These are phyloP conservation scores for Aspergillus latus DNA, from an alignment of 2,329 filamentous ascomycete genomes.

Conservation along the genomic window DNA sequence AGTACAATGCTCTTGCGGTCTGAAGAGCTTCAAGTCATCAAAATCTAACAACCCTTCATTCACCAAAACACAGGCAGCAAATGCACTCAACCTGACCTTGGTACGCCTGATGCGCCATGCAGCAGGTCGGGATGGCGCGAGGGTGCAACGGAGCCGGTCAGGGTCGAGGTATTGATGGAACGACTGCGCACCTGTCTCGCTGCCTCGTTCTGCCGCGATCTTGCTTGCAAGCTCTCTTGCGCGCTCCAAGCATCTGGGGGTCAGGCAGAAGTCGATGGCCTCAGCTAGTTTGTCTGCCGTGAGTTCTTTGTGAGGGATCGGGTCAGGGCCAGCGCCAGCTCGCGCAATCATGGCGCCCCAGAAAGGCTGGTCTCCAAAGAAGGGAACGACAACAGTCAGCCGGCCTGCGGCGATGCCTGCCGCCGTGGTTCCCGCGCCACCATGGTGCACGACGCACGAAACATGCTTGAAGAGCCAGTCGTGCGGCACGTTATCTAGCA, in stretches of 20 bases:
- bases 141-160: neutral
- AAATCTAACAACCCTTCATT: neutral
- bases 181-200: neutral
- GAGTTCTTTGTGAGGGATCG: slow-evolving; percentile 48
- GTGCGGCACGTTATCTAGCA: slow-evolving; percentile 55
- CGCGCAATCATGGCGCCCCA: slow-evolving; percentile 55
- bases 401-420: slow-evolving; percentile 52
- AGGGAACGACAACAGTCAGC: slow-evolving; percentile 58
- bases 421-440: slow-evolving; percentile 61
- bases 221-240: neutral
- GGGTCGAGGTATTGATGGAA: slow-evolving; percentile 8
- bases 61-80: neutral
- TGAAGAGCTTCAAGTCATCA: neutral
- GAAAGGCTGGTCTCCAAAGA: slow-evolving; percentile 59
- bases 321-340: slow-evolving; percentile 51
- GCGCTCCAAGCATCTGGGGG: neutral
- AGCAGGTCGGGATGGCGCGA: neutral
- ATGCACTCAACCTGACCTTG: neutral
- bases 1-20: neutral
- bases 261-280: slow-evolving; percentile 47
- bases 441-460: slow-evolving; percentile 58
- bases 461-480: slow-evolving; percentile 60
- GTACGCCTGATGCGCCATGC: neutral
- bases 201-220: slow-evolving; percentile 1
- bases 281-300: slow-evolving; percentile 45